Conservation (phyloP, 2,329 filamentous ascomycete genomes). For the Daldinia sp. region DNA sequence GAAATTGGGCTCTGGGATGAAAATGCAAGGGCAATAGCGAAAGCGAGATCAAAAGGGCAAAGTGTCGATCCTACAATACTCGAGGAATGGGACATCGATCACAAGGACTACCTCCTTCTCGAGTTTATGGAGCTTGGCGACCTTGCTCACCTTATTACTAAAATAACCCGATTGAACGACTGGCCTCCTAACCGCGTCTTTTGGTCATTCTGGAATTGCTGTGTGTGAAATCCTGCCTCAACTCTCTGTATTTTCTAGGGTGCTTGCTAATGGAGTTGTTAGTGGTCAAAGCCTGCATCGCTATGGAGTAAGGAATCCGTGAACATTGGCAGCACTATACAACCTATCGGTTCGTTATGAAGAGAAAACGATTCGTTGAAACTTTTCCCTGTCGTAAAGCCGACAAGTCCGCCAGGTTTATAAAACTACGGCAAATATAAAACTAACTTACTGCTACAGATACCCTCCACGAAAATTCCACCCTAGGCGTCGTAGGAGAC, state of each 20-base stretch:
- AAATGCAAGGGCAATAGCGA: neutral
- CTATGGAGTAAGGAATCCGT: constrained; percentile 39
- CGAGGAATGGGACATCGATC: neutral
- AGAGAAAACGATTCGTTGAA: no score
- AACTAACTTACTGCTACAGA: constrained; percentile 34
- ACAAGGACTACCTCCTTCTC: constrained; percentile 34
- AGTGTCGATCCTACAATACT: neutral
- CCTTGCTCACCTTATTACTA: constrained; percentile 26
- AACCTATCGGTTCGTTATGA: no score
- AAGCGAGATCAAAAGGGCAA: neutral
- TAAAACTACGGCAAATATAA: neutral
- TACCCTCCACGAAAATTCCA: constrained; percentile 46
- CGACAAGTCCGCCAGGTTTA: no score
- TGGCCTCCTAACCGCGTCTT: constrained; percentile 34
- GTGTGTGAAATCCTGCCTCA: constrained; percentile 31
- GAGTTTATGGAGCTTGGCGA: constrained; percentile 41
- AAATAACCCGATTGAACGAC: neutral
- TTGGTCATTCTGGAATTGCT: constrained; percentile 45
- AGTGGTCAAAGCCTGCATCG: constrained; percentile 45
- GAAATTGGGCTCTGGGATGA: neutral
- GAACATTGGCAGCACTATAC: neutral
- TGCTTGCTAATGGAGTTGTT: constrained; percentile 6
- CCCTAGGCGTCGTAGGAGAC: constrained; percentile 26
- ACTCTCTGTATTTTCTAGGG: neutral
- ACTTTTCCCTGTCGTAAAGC: no score